Conservation (phyloP, 768 basidiomycete genomes). For the Fomitopsis serialis region DNA sequence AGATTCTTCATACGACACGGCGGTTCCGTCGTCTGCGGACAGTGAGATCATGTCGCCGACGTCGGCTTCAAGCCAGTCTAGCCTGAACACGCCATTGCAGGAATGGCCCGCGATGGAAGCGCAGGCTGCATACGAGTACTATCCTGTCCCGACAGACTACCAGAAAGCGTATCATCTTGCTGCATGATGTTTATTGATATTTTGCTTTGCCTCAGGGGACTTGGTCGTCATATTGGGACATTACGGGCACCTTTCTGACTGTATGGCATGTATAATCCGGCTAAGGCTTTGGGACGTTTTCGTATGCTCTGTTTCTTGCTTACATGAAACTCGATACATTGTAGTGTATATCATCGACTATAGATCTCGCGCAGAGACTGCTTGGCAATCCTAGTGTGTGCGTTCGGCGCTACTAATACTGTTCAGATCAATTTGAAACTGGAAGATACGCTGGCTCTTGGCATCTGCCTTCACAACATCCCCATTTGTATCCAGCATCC, state of each 20-base stretch:
- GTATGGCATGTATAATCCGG: neutral
- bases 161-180: slow-evolving; percentile 24
- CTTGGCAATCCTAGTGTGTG: neutral
- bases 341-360: slow-evolving; percentile 7
- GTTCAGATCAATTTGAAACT: slow-evolving; percentile 13
- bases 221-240: neutral
- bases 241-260: slow-evolving; percentile 4
- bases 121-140: slow-evolving; percentile 56
- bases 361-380: neutral
- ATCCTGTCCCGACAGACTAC: slow-evolving; percentile 43
- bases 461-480: slow-evolving; percentile 13
- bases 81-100: slow-evolving; percentile 41
- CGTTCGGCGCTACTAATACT: neutral
- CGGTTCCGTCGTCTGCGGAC: slow-evolving; percentile 34
- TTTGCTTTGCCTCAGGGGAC: neutral
- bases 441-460: slow-evolving; percentile 16
- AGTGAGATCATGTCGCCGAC: slow-evolving; percentile 51
- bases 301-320: neutral
- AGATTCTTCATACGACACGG: slow-evolving; percentile 12
- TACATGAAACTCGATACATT: slow-evolving; percentile 2
- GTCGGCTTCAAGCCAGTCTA: slow-evolving; percentile 37
- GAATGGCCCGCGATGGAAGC: slow-evolving; percentile 48
- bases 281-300: neutral
- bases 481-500: slow-evolving; percentile 40
- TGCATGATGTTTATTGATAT: slow-evolving; percentile 2